Evolutionary conservation across 805 yeast species (phyloP), one percentile per base, ranked within the genome.

Genomic region (Pichia thaimueangensis): DNA sequence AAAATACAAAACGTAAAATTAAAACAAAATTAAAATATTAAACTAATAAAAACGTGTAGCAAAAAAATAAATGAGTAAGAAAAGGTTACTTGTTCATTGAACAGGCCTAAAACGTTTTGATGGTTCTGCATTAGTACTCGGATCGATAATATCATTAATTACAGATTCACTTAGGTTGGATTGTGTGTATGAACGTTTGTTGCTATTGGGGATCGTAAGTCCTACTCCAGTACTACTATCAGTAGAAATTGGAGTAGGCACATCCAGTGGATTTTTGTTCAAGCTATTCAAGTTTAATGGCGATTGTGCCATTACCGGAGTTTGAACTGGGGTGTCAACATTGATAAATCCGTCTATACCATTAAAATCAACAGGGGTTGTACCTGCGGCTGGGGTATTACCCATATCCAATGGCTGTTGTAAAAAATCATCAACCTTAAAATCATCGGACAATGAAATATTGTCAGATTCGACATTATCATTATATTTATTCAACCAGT

Each of bases 401-500:
- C n/a, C 19, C 9, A 49, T 37, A 20, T 55, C 57, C 19, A 46
- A 30, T 6, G 51, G 47, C 20, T 48, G 49, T 13, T 48, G 51
- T 13, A 63, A 47, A 19, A 59, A 60, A 25, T 62, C 63, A 22
- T 65, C 65, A 38, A 62, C 63, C 32, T 55, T 52, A 43, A 67
- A 56, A 15, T 62, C 68, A 31, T 63, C 68, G 30, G 36, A 27
- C 8, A 31, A 15, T 17, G 57, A 31, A 22, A 42, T 39, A 28
- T 27, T 34, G 20, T 43, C 49, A 16, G 39, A 29, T 35, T 41
- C 45, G 10, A 41, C 11, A 3, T 50, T 51, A 21, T 54, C 59
- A 31, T 25, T 34, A 41, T 35, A 36, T 34, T 41, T 49, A 17
- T 29, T 71, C 36, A 74, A 67, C 79, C 79, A 74, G 46, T 76